Base-by-base conservation (phyloP, 2,329 filamentous ascomycete species). In the Aureobasidium uvarum region DNA sequence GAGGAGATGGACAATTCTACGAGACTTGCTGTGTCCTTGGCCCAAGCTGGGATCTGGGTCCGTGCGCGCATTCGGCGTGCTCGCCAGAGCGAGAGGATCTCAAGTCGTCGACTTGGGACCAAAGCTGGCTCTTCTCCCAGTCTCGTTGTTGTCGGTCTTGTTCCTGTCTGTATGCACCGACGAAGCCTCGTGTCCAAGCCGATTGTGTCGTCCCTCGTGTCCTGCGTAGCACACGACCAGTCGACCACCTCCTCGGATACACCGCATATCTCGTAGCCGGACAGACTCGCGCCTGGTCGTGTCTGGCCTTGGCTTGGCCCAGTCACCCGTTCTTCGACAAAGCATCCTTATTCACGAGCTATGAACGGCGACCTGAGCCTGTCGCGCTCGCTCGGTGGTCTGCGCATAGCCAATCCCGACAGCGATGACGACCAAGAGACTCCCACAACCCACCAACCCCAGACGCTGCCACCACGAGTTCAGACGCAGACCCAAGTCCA, bases 281-380 rank as follows among this genome's bases (percentile, higher is more conserved):
- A 33, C 43, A 59, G 48, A 58, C 43, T 58, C 63, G 63, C 52
- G 46, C 64, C 64, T 59, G 54, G 46, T 52, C 38, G 52, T 60
- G 55, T 52, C 55, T 63, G 62, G 65, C 52, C 62, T 62, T 67
- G 70, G 67, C 69, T 67, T 62, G 66, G 52, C 65, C 56, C 65
- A 51, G 63, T 63, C 62, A 65, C 60, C 56, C 62, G 67, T 64
- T 50, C 45, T 51, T 20, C 20, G n/a, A 55, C 36, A 10, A 48
- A 51, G 45, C 43, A 51, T 50, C 48, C 5, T 38, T 46, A 48
- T 52, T 39, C 46, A 52, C 39, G 55, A 67, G 83, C 75, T 77
- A 97, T 97, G 92, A 91, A 92, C 81, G 91, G 91, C 78, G 92
- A 96, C 81, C 81, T 96, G 76, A 96, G 91, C 79, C 86, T 98